Evolutionary conservation across 208 protist species (phyloP).

Genomic region (Trypanosoma conorhini): DNA sequence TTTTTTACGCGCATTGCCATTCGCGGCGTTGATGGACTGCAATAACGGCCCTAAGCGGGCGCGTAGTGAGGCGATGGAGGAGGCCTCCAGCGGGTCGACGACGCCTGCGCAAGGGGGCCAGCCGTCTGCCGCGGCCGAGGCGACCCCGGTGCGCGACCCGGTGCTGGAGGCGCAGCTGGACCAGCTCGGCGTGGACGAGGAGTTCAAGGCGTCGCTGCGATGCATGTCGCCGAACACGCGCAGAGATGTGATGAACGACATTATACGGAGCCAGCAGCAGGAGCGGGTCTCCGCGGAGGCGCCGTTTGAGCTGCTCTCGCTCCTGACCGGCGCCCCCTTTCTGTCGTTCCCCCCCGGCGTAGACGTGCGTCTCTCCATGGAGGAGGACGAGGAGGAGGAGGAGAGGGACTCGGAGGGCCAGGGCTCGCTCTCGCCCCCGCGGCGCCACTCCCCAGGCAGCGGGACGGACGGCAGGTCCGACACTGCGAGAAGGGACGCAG

Average conservation of each 20-base stretch:
- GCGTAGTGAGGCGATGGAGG: slow-evolving; percentile 17
- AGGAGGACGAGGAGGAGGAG: slow-evolving; percentile 19
- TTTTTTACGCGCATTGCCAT: slow-evolving; percentile 7
- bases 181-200: slow-evolving; percentile 51
- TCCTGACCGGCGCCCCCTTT: not conserved
- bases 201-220: slow-evolving; percentile 65
- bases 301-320: slow-evolving; percentile 3
- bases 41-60: slow-evolving; percentile 22
- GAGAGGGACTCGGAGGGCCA: not conserved
- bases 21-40: slow-evolving; percentile 6
- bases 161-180: slow-evolving; percentile 60
- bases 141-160: slow-evolving; percentile 26
- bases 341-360: not conserved
- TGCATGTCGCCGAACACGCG: slow-evolving; percentile 74
- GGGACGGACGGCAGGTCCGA: not conserved
- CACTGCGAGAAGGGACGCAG: not conserved
- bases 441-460: not conserved
- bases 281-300: not conserved
- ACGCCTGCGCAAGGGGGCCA: not conserved
- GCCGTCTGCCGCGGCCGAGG: not conserved
- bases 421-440: not conserved
- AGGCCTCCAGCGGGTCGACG: slow-evolving; percentile 3
- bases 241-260: slow-evolving; percentile 75
- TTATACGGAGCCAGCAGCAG: slow-evolving; percentile 48
- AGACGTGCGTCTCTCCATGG: not conserved